These are phyloP conservation scores for Fusarium humuli DNA, from an alignment of 2,329 filamentous ascomycete species.

Conservation along the genomic window DNA sequence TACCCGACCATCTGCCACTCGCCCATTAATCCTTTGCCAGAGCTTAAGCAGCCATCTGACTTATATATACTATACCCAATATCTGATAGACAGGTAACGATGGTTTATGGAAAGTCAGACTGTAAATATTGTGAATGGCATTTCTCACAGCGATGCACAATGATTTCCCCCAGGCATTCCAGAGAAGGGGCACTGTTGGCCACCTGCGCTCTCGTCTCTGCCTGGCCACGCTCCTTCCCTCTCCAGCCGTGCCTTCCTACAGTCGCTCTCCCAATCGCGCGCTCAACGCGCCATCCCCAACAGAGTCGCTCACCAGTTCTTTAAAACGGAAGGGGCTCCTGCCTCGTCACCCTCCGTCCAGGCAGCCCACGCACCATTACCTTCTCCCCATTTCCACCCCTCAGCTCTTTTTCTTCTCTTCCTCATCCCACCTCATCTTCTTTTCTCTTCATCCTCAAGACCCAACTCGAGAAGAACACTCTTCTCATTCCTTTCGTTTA, in stretches of 20 bases:
- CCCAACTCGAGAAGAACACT: constrained; percentile 17
- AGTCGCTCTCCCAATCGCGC: background rate
- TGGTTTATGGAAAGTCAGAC: background rate
- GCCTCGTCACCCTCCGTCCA: constrained; percentile 4
- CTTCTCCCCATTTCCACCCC: constrained; percentile 9
- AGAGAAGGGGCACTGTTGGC: background rate
- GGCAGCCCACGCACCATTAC: constrained; percentile 13
- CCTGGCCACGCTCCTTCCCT: constrained; percentile 25
- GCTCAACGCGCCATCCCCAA: constrained; percentile 38
- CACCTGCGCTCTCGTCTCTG: background rate
- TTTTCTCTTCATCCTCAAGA: constrained; percentile 33
- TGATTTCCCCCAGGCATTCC: background rate
- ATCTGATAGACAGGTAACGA: background rate
- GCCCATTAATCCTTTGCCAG: background rate
- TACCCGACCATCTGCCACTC: background rate
- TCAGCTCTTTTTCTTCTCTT: constrained; percentile 20
- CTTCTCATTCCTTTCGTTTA: constrained; percentile 35
- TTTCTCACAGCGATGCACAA: background rate
- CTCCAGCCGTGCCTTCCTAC: constrained; percentile 23
- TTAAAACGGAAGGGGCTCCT: constrained; percentile 37
- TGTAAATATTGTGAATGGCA: background rate
- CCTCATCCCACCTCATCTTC: constrained; percentile 23
- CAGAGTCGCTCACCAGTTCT: background rate
- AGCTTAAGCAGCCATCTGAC: background rate
- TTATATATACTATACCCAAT: background rate